Evolutionary conservation across 2,329 filamentous ascomycete species (phyloP), one percentile per base, ranked within the genome.

Genomic region (Lasiodiplodia hormozganensis): DNA sequence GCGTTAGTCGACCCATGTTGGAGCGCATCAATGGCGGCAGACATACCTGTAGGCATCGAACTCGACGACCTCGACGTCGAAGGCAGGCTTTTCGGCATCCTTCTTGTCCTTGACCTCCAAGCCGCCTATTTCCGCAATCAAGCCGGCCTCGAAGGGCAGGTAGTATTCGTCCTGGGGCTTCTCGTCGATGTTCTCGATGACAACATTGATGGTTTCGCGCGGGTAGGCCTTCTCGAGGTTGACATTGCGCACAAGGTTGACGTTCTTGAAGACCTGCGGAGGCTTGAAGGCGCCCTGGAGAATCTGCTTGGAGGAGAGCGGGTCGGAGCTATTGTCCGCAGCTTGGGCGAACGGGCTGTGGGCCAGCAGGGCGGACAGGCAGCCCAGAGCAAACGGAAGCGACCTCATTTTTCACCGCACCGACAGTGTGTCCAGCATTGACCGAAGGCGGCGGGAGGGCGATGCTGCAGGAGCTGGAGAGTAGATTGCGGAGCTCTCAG

Each of bases 91-190:
- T 65, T 85, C 86, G 43, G 87, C 81, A 72, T 94, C 88, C 81
- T 97, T 97, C 85, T 94, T 96, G 80, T 98, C 93, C 84, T 91
- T 93, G 66, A 94, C 96, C 82, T 98, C 94, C 69, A 99, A 83
- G 49, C 91, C 93, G 72, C 95, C 96, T 71, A 98, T 84, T 72
- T 88, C 90, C 71, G 88, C 87, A 75, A 97, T 88, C 80, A 93
- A 85, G 71, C 90, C 87, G 69, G 90, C 85, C 68, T 92, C 90
- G 78, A 99, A 97, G 3, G 94, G 92, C 65, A 99, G 76, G 80
- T 91, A 98, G 86, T 99, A 99, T 80, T 97, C 91, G 78, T 89
- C 88, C 78, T 98, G 94, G 21, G 94, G 87, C 72, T 90, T 84
- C 70, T 87, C 86, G 76, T 91, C 92, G 73, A 92, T 85, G 80